Base-by-base conservation (phyloP, 2,329 filamentous ascomycete species). In the Pleurostoma richardsiae region DNA sequence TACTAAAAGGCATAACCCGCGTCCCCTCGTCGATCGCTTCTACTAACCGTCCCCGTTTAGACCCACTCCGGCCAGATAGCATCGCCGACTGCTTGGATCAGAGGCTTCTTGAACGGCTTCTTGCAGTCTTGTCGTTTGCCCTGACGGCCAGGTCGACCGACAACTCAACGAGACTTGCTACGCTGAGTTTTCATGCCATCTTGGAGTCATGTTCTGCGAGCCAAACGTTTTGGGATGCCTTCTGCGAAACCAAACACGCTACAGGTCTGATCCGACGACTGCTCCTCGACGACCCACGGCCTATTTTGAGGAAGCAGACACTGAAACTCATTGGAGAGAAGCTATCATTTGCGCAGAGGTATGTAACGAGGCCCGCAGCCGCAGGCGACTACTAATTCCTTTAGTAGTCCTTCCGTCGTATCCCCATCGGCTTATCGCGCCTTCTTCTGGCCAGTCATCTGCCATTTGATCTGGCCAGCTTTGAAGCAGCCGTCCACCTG, bases 1-100 rank as follows among this genome's bases (percentile, higher is more conserved):
- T 83, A 33, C 64, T 86, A 26, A 71, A 72, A 63, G 77, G 80
- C 76, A 70, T 51, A 61, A 52, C 6, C 10, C 19, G 19, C 19
- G 19, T 48, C 31, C 43, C 38, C 8, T 33, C 27, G n/a, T 30
- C 51, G 45, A 43, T 54, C 28, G 51, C 54, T 27, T 55, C 51
- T 38, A 55, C 61, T 27, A n/a, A 36, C 54, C 64, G 30, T 54
- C 55, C 10, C 5, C 10, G 8, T n/a, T 4, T 30, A 56, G 56
- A 58, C 30, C 46, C 54, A 3, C 30, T 51, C 3, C 52, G 57
- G 6, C 54, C 51, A 6, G 33, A 27, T 3, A 49, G 51, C 5
- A 47, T 54, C 6, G 44, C 47, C 6, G 43, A 56, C 3, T 50
- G 46, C 10, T 52, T 66, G n/a, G 55, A 64, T 40, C 51, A 45